These are phyloP conservation scores for Dendrocalamus latiflorus DNA, from an alignment of 202 grass and related monocot genomes.

Conservation along the genomic window DNA sequence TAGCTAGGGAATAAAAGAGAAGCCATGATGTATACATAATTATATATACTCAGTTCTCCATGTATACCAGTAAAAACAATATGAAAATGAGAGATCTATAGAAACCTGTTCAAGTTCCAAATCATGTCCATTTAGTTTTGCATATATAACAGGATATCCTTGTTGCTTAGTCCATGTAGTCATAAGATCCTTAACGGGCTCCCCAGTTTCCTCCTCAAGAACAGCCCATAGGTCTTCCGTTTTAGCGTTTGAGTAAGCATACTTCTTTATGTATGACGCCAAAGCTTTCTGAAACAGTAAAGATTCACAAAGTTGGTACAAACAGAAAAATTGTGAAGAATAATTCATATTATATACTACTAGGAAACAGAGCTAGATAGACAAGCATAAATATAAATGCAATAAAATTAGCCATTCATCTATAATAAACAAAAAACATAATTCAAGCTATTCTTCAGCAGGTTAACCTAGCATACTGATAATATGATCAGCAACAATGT, in stretches of 20 bases:
- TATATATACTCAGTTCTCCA: background rate
- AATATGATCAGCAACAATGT: background rate
- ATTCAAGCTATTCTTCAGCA: constrained; percentile 4
- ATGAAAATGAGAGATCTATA: background rate
- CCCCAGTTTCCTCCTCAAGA: constrained; percentile 48
- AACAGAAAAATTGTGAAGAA: no score
- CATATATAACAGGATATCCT: constrained; percentile 87
- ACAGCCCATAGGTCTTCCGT: constrained; percentile 92
- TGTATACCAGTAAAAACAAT: background rate
- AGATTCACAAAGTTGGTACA: no score
- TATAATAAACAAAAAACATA: background rate
- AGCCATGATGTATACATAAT: background rate
- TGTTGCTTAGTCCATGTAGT: constrained; percentile 67
- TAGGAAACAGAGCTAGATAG: no score
- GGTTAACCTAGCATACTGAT: background rate
- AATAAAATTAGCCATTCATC: background rate
- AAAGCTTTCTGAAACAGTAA: no score
- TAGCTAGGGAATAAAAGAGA: background rate
- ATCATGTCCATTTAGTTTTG: constrained; percentile 44
- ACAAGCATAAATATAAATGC: no score
- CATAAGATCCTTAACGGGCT: background rate
- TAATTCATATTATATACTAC: no score
- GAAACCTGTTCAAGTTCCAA: constrained; percentile 80
- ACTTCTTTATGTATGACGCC: constrained; percentile 86
- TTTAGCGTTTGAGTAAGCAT: constrained; percentile 85